phyloP scores from a whole-genome alignment of 345 rosid genomes.

The Eucalyptus dawsonii region DNA sequence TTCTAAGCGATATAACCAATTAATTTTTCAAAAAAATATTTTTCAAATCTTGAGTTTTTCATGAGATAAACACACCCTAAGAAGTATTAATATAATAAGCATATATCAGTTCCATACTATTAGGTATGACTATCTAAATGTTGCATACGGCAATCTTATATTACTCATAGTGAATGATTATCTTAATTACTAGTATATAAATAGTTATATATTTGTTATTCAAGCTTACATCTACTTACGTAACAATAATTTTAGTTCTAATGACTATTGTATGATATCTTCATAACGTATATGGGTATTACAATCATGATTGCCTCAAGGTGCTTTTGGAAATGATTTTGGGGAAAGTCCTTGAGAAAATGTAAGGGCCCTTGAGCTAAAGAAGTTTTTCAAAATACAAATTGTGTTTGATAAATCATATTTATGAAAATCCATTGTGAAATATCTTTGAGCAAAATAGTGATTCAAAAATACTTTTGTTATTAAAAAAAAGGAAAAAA shows the following conservation, averaged over 20 bases:
- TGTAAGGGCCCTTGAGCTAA: no score
- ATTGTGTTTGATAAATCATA: no score
- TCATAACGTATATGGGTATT: not conserved
- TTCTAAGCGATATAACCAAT: no score
- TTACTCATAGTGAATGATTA: not conserved
- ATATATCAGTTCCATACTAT: not conserved
- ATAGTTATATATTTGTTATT: not conserved
- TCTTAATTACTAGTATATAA: not conserved
- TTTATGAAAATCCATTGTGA: no score
- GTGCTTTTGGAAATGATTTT: rapidly evolving
- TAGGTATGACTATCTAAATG: not conserved
- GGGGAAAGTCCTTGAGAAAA: no score
- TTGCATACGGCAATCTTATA: not conserved
- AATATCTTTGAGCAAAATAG: no score
- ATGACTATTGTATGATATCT: not conserved
- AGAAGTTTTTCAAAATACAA: no score
- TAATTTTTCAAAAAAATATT: no score
- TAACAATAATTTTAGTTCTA: not conserved
- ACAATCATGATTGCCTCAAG: not conserved
- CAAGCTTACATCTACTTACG: not conserved
- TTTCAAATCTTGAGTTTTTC: no score
- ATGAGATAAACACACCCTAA: rapidly evolving
- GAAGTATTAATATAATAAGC: not conserved
- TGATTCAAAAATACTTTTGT: no score
- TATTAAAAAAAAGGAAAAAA: not conserved